These are phyloP conservation scores for Dothidotthia symphoricarpi DNA, from an alignment of 2,329 filamentous ascomycete species.

Conservation along the genomic window DNA sequence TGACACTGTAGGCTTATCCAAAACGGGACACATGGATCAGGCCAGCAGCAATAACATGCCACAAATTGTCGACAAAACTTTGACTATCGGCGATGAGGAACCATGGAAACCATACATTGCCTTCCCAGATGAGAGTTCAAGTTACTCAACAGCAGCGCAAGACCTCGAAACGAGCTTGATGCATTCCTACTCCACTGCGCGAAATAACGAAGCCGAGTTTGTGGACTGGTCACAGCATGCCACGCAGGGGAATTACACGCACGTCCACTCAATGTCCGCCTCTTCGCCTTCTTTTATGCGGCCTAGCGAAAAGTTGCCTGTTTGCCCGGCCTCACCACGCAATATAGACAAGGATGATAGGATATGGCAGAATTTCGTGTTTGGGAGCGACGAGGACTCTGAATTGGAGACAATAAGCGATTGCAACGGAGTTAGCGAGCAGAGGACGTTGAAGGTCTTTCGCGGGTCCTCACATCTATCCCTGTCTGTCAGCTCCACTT, in stretches of 20 bases:
- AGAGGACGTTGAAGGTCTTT: conserved; percentile 9
- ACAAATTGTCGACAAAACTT: conserved; percentile 3
- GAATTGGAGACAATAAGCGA: conserved; percentile 3
- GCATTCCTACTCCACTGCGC: conserved; percentile 14
- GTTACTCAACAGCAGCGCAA: conserved; percentile 12
- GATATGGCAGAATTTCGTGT: conserved; percentile 37
- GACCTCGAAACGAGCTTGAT: conserved; percentile 13
- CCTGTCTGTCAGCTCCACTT: conserved; percentile 21
- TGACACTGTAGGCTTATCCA: conserved; percentile 13
- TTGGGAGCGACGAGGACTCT: conserved; percentile 22
- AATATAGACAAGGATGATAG: conserved; percentile 19
- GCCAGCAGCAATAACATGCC: conserved; percentile 6
- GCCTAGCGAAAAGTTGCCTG: conserved; percentile 5
- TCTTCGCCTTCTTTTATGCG: conserved; percentile 26
- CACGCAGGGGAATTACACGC: conserved; percentile 20
- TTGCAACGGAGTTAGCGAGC: conserved; percentile 4
- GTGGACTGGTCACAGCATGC: conserved; percentile 28
- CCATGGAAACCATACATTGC: conserved; percentile 28
- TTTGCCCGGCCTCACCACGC: no score
- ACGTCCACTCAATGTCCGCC: conserved; percentile 18
- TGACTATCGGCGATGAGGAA: conserved; percentile 27
- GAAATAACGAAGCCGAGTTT: conserved; percentile 10
- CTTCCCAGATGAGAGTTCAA: conserved; percentile 21
- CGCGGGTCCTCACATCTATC: conserved; percentile 16
- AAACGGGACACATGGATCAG: conserved; percentile 9